Base-by-base conservation (phyloP, 2,329 filamentous ascomycete genomes). In the Hawksworthiomyces lignivorus region DNA sequence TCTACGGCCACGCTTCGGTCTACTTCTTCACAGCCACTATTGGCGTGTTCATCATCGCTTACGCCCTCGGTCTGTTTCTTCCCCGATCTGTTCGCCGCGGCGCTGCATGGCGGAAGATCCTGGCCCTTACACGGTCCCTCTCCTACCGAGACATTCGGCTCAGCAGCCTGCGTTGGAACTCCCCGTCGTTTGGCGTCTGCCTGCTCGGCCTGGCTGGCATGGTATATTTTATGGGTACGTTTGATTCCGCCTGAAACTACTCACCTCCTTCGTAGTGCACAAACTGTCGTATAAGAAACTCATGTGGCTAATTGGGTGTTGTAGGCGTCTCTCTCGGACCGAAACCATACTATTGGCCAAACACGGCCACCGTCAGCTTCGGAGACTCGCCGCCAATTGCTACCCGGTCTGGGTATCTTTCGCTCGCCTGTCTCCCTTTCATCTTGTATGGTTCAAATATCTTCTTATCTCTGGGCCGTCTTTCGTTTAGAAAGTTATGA, bases 341-440 rank as follows among this genome's bases (percentile, higher is more conserved):
- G 0, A 54, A 61, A 20, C 72, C 73, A 0, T 77, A 75, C 54
- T 77, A 77, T 60, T 77, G 73, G 73, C 67, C 70, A 1, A 68
- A 63, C 36, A 62, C 60, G 6, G 40, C 39, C 11, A 53, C 55
- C 7, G 44, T 62, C 4, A 57, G 51, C 22, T 76, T 63, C 49
- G 73, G 72, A 8, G 57, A 60, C 52, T 74, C 70, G 21, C 73
- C 72, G 10, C 72, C 73, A 0, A 61, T 77, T 18, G 72, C 70
- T 1, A 74, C 70, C 0, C 56, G 73, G 17, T 52, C 70, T 0
- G 73, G 73, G 3, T 75, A 67, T 62, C 66, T 77, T 62, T 62
- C 70, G 2, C 52, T 76, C 17, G 72, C 57, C 0, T 65, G 70
- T 37, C 56, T 75, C 58, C 45, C 45, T 2, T 45, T 47, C 11